These are phyloP conservation scores for Exserohilum turcica DNA, from an alignment of 2,329 filamentous ascomycete species.

Conservation along the genomic window DNA sequence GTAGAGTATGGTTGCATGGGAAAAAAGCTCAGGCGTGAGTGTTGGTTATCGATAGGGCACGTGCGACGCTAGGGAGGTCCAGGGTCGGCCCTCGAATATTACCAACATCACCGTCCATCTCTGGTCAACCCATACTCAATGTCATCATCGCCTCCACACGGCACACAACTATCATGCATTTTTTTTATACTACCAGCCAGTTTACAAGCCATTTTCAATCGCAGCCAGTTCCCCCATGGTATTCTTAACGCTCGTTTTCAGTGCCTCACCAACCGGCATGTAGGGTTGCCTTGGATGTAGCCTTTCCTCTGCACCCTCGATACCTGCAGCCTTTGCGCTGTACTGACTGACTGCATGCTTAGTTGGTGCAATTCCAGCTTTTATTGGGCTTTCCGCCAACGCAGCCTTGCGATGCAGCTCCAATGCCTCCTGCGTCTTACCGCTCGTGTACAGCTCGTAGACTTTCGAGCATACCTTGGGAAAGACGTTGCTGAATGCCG, in stretches of 20 bases:
- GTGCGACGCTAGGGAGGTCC: conserved; percentile 7
- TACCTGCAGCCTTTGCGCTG: conserved; percentile 63
- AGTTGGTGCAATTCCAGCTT: conserved; percentile 69
- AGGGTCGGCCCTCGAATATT: conserved; percentile 5
- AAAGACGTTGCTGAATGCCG: conserved; percentile 63
- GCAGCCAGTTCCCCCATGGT: conserved; percentile 32
- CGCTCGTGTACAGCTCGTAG: conserved; percentile 65
- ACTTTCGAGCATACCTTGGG: conserved; percentile 62
- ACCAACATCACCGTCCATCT: not conserved
- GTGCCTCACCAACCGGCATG: conserved; percentile 31
- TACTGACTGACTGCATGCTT: conserved; percentile 70
- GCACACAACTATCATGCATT: not conserved
- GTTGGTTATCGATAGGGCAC: conserved; percentile 26
- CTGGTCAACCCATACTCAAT: not conserved
- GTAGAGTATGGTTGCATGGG: conserved; percentile 1
- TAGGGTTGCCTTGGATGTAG: conserved; percentile 38
- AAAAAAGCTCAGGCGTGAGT: conserved; percentile 33
- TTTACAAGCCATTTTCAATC: conserved; percentile 30
- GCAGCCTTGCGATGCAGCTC: conserved; percentile 66
- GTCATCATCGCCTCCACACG: not conserved
- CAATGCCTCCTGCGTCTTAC: conserved; percentile 63
- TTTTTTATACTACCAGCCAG: not conserved
- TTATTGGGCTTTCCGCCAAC: conserved; percentile 68
- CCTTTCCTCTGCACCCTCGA: conserved; percentile 44
- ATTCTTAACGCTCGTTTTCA: conserved; percentile 29